Evolutionary conservation across 129 eudicot genomes (phyloP), one percentile per base, ranked within the genome.

Genomic region (Glebionis coronaria): DNA sequence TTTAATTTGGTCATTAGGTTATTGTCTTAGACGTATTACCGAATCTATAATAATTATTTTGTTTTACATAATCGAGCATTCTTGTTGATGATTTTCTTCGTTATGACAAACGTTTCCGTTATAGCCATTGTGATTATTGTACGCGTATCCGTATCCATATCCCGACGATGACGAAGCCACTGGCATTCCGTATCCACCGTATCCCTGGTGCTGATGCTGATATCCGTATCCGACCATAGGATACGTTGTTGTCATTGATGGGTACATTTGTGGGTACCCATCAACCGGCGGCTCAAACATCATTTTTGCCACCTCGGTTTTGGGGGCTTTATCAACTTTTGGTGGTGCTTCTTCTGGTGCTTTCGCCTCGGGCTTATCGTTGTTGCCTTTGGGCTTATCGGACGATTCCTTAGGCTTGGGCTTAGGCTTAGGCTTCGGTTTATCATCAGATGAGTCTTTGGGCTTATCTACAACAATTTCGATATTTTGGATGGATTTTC

Each of bases 401-500:
- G 74, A n/a, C n/a, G n/a, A 5, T 4, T 71, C 73, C 16, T 74
- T 67, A 5, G 65, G 61, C 60, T 76, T 68, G 27, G 68, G 55
- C 56, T 69, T 46, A 3, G 68, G 63, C 44, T 57, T 57, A 3
- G 31, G 21, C n/a, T 55, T 55, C 31, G 25, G 31, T 55, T 55
- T 20, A 20, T 55, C n/a, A 5, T 3, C 63, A 29, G 42, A 8
- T 6, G 42, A 61, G 25, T 73, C 79, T 38, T 85, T 79, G 63
- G 85, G 87, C 70, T 78, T 73, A 56, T 82, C 78, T 3, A 67
- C 68, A 44, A 76, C 76, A 29, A 91, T 82, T 55, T 83, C 87
- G 47, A 91, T 85, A 56, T 81, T 74, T 57, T 76, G 80, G 45
- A 92, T 88, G 9, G 74, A 60, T n/a, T 63, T 76, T n/a, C 90